Conservation (phyloP, 108 stramenopile genomes). For the Cylindrotheca closterium region DNA sequence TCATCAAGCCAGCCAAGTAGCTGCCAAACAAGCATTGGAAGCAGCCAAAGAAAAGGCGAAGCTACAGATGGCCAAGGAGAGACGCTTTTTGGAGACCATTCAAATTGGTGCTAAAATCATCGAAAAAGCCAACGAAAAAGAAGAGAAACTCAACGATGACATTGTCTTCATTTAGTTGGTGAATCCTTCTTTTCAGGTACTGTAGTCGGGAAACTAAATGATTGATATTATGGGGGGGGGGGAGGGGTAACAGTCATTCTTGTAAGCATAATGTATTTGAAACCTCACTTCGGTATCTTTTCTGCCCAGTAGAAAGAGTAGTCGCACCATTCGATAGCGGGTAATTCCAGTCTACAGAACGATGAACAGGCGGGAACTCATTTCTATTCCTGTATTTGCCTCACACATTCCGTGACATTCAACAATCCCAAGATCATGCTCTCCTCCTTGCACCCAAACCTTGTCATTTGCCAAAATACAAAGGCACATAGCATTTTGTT, state of each 20-base stretch:
- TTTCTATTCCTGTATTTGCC: too few relatives aligned
- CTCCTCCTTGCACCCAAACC: slow-evolving; percentile 48
- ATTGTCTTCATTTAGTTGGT: background rate
- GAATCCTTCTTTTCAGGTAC: background rate
- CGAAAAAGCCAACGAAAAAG: background rate
- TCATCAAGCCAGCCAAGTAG: background rate
- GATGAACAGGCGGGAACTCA: too few relatives aligned
- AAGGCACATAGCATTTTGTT: slow-evolving; percentile 49
- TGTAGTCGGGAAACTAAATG: too few relatives aligned
- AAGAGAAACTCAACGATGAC: background rate
- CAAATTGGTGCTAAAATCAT: background rate
- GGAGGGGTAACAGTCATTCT: too few relatives aligned
- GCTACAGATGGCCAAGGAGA: background rate
- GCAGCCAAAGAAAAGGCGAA: background rate
- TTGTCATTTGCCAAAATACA: slow-evolving; percentile 30
- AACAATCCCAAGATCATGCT: too few relatives aligned
- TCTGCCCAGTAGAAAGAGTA: too few relatives aligned
- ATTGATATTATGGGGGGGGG: background rate
- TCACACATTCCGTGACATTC: slow-evolving; percentile 84
- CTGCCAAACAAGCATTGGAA: slow-evolving; percentile 1
- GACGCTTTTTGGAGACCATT: background rate
- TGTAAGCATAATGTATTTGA: background rate
- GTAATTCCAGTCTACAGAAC: too few relatives aligned
- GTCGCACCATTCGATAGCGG: too few relatives aligned
- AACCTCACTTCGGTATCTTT: background rate